Base-by-base conservation (phyloP, 768 basidiomycete species). In the Neoboletus subvelutipes region DNA sequence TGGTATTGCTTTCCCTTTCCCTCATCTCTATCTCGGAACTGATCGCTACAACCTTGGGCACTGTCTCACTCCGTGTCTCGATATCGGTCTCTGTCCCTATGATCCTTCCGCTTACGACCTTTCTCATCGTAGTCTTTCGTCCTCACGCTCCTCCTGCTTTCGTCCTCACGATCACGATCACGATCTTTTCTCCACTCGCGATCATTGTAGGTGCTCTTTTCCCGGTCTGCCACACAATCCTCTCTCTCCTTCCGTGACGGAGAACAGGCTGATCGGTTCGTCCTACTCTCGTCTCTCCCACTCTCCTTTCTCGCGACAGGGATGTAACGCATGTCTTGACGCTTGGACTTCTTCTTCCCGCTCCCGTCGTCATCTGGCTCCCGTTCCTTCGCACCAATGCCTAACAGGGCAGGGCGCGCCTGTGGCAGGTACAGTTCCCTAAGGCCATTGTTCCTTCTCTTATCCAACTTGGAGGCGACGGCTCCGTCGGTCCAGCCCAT, bases 401-500 rank as follows among this genome's bases (percentile, higher is more conserved):
- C 97, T 11, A 98, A 75, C 13, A 98, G 73, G 0, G 94, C 87
- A 0, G 96, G 94, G 17, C 97, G 81, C 2, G 90, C 77, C 53
- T 80, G 76, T 0, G 97, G 97, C 0, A 95, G 73, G 69, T 92
- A 94, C 2, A 94, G 88, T 63, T 93, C 84, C 2, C 83, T 78
- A 17, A 85, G 69, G 2, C 85, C 89, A 57, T 83, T 76, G 50
- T 72, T 72, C 2, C 62, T 80, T 17, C 84, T 80, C 10, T 81
- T 77, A 37, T 82, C 85, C 43, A 43, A 54, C 46, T 82, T 78
- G 24, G 85, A 79, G 3, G 90, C 91, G 5, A 87, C 84, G 4
- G 81, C 81, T 1, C 90, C 89, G 36, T 90, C 86, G 58, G 90
- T 90, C 94, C 94, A 98, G 3, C 95, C 95, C 97, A 98, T 98